These are phyloP conservation scores for Zymoseptoria brevis DNA, from an alignment of 2,329 filamentous ascomycete genomes.

Conservation along the genomic window DNA sequence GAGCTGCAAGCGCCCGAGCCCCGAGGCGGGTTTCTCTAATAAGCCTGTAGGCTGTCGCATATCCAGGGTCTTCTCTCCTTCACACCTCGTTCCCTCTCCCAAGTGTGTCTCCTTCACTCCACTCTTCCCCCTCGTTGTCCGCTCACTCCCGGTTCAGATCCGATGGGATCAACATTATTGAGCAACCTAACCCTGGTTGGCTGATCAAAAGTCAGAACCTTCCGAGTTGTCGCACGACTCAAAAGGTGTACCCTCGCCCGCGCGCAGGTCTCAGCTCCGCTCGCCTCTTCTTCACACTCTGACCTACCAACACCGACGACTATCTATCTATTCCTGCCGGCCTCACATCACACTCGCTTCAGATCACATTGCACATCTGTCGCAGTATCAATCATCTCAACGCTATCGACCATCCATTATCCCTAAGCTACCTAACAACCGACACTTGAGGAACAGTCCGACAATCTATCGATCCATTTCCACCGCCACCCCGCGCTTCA, in stretches of 20 bases:
- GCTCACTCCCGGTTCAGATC: conserved; percentile 1
- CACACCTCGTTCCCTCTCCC: not conserved
- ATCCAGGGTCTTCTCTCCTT: not conserved
- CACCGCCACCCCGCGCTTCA: not conserved
- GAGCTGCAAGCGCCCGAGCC: not conserved
- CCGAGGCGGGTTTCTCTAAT: not conserved
- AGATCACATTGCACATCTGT: not conserved
- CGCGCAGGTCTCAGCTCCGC: conserved; percentile 1
- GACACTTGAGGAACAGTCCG: not conserved
- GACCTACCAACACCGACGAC: not conserved
- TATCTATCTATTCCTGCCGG: not conserved
- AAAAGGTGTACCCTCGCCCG: not conserved
- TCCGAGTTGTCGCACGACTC: not conserved
- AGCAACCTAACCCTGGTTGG: not conserved
- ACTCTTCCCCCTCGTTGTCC: not conserved
- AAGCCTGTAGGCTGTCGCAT: not conserved
- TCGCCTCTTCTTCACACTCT: not conserved
- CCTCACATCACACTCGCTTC: not conserved
- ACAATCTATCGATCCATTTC: not conserved
- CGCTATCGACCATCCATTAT: not conserved
- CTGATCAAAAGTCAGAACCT: not conserved
- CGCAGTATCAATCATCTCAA: not conserved
- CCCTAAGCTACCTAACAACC: not conserved
- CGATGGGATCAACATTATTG: conserved; percentile 1
- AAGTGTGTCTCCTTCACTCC: not conserved